These are phyloP conservation scores for Pterulicium gracile DNA, from an alignment of 1,284 basidiomycete species.

Conservation along the genomic window DNA sequence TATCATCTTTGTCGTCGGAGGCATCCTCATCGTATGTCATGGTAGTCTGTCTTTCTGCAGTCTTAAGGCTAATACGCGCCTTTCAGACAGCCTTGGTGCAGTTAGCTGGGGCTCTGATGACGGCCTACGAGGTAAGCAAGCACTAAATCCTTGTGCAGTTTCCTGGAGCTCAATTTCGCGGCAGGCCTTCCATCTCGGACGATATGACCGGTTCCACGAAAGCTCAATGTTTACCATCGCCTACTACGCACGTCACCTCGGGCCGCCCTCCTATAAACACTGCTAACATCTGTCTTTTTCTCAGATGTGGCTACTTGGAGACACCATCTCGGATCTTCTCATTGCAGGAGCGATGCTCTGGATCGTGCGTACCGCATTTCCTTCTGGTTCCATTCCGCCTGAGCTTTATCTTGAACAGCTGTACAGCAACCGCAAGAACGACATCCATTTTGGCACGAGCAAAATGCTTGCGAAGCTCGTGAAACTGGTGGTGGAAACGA, in stretches of 20 bases:
- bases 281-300: background rate
- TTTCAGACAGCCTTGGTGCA: background rate
- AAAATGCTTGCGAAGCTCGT: background rate
- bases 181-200: background rate
- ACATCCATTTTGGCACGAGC: background rate
- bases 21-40: background rate
- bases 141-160: background rate
- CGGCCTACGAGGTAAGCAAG: background rate
- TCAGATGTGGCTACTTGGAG: slow-evolving; percentile 1
- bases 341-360: slow-evolving; percentile 1
- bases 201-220: background rate
- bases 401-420: background rate
- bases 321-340: background rate
- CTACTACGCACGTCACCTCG: background rate
- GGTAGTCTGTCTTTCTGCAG: too few species aligned
- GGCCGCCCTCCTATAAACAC: too few species aligned
- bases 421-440: background rate
- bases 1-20: background rate
- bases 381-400: too few species aligned
- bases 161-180: background rate
- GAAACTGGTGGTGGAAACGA: background rate
- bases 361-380: slow-evolving; percentile 1
- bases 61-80: too few species aligned
- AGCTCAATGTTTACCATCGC: background rate
- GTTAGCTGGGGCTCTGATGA: background rate